Evolutionary conservation across 768 basidiomycete species (phyloP), one percentile per base, ranked within the genome.

Genomic region (Trametes gibbosa): DNA sequence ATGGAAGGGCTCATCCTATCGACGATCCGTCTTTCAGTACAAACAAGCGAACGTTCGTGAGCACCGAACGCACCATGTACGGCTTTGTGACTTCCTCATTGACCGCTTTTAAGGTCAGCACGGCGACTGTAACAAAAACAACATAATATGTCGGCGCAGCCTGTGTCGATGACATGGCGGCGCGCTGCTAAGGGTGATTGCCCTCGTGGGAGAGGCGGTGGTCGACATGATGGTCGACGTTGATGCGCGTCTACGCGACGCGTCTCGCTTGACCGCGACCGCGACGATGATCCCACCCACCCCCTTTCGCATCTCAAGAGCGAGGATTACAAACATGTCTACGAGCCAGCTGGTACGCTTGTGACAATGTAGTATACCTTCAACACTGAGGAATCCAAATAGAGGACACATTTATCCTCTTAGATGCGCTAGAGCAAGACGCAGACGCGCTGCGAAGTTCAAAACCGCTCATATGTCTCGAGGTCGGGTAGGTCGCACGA

Each of bases 371-470:
- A 34, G 12, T 41, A 24, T 27, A n/a, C 17, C 8, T 0, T 16
- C 7, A 19, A 19, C 13, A 32, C n/a, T 23, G 14, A 48, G 19
- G n/a, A 3, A 6, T 13, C 53, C n/a, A 29, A 21, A n/a, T 68
- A 95, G 97, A 98, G 79, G 97, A 99, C 73, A 95, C 94, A 0
- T 99, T 99, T 73, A 75, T 97, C 34, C 82, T 99, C 17, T 78
- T 99, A 21, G 97, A 99, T 69, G 92, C 90, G 0, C 76, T 99
- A n/a, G 97, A 99, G 74, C 74, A 80, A 50, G 94, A 99, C 63
- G 83, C 80, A 3, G 77, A 84, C 1, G 73, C 73, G 12, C 77
- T 98, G 40, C 81, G 72, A 63, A 66, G 62, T 1, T 63, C 78
- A 23, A 69, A 75, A 1, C 87, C 94, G 2, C 62, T 66, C 0